Conservation (phyloP, 2,329 filamentous ascomycete species). For the Trichoderma guizhouense region DNA sequence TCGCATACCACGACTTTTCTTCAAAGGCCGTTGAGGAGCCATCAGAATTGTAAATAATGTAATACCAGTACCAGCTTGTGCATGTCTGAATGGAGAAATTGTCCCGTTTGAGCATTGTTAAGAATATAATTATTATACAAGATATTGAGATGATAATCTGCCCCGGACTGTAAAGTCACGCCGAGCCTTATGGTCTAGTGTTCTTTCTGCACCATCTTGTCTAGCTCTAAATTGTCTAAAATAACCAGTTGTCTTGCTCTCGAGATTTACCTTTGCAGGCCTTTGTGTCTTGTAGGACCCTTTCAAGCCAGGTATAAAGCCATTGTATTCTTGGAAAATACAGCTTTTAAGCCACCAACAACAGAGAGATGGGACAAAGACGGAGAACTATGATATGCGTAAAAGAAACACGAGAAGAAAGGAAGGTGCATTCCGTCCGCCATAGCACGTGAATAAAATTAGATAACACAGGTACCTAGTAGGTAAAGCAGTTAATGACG, state of each 20-base stretch:
- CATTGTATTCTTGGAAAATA: not conserved
- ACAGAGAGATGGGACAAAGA: not conserved
- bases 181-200: not conserved
- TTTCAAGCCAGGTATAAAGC: not conserved
- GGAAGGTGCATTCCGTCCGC: not conserved
- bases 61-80: not conserved
- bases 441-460: not conserved
- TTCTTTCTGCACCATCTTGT: not conserved
- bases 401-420: not conserved
- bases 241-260: not conserved
- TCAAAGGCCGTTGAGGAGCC: slow-evolving; percentile 26
- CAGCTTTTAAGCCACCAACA: not conserved
- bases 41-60: not conserved
- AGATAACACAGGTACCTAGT: too few relatives aligned
- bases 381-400: not conserved
- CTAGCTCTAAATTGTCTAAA: not conserved
- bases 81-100: not conserved
- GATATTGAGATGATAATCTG: not conserved
- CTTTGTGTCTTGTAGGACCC: not conserved
- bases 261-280: not conserved
- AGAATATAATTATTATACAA: not conserved
- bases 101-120: not conserved
- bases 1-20: slow-evolving; percentile 70
- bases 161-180: not conserved
- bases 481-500: not conserved